Conservation (phyloP, 306 rosid genomes). For the Rubus parviflorus region DNA sequence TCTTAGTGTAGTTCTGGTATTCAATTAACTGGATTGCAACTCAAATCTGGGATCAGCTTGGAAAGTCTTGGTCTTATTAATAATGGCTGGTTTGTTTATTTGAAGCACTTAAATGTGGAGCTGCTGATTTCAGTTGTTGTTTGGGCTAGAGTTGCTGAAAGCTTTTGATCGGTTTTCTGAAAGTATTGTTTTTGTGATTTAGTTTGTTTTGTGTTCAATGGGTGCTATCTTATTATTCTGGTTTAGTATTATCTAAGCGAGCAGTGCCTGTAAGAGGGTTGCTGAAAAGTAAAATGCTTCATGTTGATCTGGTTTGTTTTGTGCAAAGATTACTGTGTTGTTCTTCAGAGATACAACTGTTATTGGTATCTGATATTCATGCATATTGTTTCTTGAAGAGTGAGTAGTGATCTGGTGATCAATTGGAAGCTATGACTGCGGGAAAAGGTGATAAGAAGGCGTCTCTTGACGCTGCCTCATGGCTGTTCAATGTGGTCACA, state of each 20-base stretch:
- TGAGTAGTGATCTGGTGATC: conserved; percentile 14
- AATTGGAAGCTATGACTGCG: conserved; percentile 42
- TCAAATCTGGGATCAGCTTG: conserved; percentile 12
- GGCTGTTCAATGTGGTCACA: conserved; percentile 79
- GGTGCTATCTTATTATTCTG: too few species aligned
- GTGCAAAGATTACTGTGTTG: not conserved
- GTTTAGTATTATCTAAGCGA: too few species aligned
- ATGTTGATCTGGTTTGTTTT: not conserved
- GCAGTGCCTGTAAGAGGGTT: too few species aligned
- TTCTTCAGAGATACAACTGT: not conserved
- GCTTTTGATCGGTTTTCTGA: not conserved
- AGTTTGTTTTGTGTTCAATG: not conserved
- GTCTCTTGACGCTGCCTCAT: conserved; percentile 59
- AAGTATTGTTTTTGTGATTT: not conserved
- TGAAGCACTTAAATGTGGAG: not conserved
- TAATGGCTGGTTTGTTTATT: not conserved
- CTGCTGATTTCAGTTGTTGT: not conserved
- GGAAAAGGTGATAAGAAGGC: conserved; percentile 55
- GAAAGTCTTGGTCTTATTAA: not conserved
- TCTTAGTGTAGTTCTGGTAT: not conserved
- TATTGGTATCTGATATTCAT: not conserved
- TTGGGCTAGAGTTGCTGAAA: too few species aligned
- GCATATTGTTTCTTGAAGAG: not conserved
- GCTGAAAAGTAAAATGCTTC: not conserved
- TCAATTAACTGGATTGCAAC: not conserved